Evolutionary conservation across 768 basidiomycete species (phyloP), one percentile per base, ranked within the genome.

Genomic region (Amanita muscaria): DNA sequence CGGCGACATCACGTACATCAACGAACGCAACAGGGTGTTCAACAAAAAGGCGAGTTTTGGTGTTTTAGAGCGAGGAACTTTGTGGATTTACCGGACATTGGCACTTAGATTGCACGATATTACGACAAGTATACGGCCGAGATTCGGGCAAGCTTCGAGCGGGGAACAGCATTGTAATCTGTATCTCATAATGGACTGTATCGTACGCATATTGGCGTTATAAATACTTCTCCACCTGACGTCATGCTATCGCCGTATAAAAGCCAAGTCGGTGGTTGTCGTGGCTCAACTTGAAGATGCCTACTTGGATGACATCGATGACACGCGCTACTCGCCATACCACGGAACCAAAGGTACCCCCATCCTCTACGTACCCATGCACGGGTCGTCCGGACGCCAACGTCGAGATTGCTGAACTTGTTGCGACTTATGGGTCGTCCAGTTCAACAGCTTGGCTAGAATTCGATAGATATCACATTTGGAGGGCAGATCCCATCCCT

Each of bases 1-100:
- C 49, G 92, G 88, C 43, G 93, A 97, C 53, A 88, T 99, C 62
- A 98, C 92, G 4, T 99, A 98, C 61, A 99, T 99, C 76, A 99
- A 99, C 72, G 90, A 98, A 64, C 83, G 86, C 64, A 93, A 97
- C 64, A 79, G 90, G 51, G 91, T 96, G 37, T 98, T 96, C 76
- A 96, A 97, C 77, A 92, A 91, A 68, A 96, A 94, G 83, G 88
- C 82, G 21, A 14, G 62, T 51, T 24, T 23, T 24, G n/a, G 29
- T 33, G 29, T 31, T 41, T 9, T 37, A 41, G 7, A 14, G 36
- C 7, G 24, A 34, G 18, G 19, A 18, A 29, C n/a, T 8, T 15
- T 42, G n/a, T 27, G 23, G 25, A 18, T 33, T 35, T 47, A 23
- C 49, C 29, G 36, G 15, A 43, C 32, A 42, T 27, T 32, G 4